Evolutionary conservation across 495 filamentous ascomycete species (phyloP).

Genomic region (Viridothelium virens): DNA sequence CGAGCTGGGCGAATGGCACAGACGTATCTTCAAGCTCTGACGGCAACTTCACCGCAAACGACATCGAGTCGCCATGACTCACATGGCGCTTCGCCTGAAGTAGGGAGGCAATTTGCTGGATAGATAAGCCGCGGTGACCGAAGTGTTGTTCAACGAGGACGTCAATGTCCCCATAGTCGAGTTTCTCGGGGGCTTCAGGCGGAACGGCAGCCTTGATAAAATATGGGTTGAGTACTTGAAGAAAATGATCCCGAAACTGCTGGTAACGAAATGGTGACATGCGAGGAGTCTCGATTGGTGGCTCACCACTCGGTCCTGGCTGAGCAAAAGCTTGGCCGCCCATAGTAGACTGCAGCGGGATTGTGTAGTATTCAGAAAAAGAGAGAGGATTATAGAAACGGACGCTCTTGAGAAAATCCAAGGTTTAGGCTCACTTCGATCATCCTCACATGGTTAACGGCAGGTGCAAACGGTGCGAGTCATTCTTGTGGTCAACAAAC

Average conservation of each 20-base stretch:
- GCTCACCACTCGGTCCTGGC: slow-evolving; percentile 20
- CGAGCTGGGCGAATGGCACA: slow-evolving; percentile 50
- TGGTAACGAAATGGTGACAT: slow-evolving; percentile 26
- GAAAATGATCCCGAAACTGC: background rate
- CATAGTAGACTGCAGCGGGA: slow-evolving; percentile 18
- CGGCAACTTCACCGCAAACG: slow-evolving; percentile 23
- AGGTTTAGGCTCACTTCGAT: background rate
- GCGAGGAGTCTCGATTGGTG: slow-evolving; percentile 25
- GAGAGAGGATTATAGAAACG: background rate
- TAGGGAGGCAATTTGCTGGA: slow-evolving; percentile 6
- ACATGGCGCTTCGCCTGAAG: slow-evolving; percentile 12
- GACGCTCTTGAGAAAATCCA: background rate
- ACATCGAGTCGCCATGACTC: slow-evolving; percentile 11
- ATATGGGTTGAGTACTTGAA: background rate
- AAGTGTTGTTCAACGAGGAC: slow-evolving; percentile 29
- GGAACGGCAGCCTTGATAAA: slow-evolving; percentile 14
- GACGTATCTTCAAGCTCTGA: slow-evolving; percentile 14
- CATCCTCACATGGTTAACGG: no score
- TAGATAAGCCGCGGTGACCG: background rate
- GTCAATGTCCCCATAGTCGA: slow-evolving; percentile 35
- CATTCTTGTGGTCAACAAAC: no score
- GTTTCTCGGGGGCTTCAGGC: slow-evolving; percentile 31
- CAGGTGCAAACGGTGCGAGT: no score
- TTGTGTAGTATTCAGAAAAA: background rate
- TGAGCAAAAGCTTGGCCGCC: slow-evolving; percentile 32